Conservation (phyloP, 2,329 filamentous ascomycete genomes). For the Scorias spongiosa region DNA sequence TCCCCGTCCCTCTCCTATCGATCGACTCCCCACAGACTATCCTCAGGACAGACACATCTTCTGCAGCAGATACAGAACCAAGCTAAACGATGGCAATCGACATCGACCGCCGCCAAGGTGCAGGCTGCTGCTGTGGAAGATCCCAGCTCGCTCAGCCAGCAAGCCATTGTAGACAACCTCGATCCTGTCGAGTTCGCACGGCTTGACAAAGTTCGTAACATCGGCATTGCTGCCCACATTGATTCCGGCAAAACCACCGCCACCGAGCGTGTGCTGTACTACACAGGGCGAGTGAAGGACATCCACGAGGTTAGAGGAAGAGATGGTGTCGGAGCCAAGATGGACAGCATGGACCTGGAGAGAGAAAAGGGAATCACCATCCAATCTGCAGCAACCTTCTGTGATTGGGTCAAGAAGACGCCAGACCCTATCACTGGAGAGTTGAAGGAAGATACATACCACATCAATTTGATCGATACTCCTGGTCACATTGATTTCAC, state of each 20-base stretch:
- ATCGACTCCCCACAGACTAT: not conserved
- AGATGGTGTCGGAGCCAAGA: conserved; percentile 92
- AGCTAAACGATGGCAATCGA: conserved; percentile 12
- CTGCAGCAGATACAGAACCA: conserved; percentile 5
- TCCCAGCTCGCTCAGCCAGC: conserved; percentile 42
- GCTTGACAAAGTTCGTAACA: conserved; percentile 75
- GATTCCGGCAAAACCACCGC: conserved; percentile 96
- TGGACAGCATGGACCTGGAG: conserved; percentile 99
- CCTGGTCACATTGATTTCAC: conserved; percentile 98
- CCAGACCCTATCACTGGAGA: conserved; percentile 37
- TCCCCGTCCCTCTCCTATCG: conserved; percentile 7
- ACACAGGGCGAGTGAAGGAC: conserved; percentile 88
- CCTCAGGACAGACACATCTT: conserved; percentile 1
- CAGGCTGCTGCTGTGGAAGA: conserved; percentile 43
- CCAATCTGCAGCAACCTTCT: conserved; percentile 94
- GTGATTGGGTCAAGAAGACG: conserved; percentile 77
- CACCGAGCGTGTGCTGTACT: conserved; percentile 93
- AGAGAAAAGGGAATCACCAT: conserved; percentile 98
- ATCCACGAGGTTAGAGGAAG: conserved; percentile 96
- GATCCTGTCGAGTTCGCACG: conserved; percentile 63
- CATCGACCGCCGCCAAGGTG: conserved; percentile 15
- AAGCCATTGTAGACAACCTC: conserved; percentile 64
- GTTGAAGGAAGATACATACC: conserved; percentile 77
- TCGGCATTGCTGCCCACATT: conserved; percentile 97
- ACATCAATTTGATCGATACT: conserved; percentile 97